Evolutionary conservation across 2,329 filamentous ascomycete species (phyloP), one percentile per base, ranked within the genome.

Genomic region (Neoarthrinium moseri): DNA sequence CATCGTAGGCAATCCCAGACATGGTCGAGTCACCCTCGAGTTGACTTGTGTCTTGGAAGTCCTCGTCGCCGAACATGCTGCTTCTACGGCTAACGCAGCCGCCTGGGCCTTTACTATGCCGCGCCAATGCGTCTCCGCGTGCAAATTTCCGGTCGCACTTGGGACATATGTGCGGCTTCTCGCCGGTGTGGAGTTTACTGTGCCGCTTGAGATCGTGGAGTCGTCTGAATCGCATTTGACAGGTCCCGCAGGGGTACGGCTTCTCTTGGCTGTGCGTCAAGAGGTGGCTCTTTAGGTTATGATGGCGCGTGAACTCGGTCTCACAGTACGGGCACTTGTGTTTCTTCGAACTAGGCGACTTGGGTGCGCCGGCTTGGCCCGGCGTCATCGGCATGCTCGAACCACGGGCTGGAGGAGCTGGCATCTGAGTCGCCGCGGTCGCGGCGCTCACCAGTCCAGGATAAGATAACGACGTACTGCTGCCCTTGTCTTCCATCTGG

Each of bases 211-310:
- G 71, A 61, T 99, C 94, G 63, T 99, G 94, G 42, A 97, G 75
- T 52, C 94, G 84, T 45, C 94, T 83, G 68, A 99, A 99, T 43
- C 92, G 84, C 66, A 94, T 89, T 57, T 92, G 83, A 65, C 94
- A 99, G n/a, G 89, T 90, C 51, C 89, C 85, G 63, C 94, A 99
- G 22, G 94, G 82, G 62, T 94, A 99, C 0, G 94, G 94, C 69
- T 99, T 99, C 67, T 99, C 94, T 74, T 99, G 92, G 60, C 91
- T 96, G 67, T 97, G 94, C 1, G 94, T 97, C 63, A 99, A 81
- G 47, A 99, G 79, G 70, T 99, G 94, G 56, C 91, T 96, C 71
- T 97, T 99, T 22, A 97, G 80, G 60, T 99, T 97, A 65, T 97
- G 94, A 63, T 97, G 94, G 35, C 94, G 83, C 22, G 94, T 99